phyloP scores from a whole-genome alignment of 2,329 filamentous ascomycete species.

The Trichoderma endophyticum region DNA sequence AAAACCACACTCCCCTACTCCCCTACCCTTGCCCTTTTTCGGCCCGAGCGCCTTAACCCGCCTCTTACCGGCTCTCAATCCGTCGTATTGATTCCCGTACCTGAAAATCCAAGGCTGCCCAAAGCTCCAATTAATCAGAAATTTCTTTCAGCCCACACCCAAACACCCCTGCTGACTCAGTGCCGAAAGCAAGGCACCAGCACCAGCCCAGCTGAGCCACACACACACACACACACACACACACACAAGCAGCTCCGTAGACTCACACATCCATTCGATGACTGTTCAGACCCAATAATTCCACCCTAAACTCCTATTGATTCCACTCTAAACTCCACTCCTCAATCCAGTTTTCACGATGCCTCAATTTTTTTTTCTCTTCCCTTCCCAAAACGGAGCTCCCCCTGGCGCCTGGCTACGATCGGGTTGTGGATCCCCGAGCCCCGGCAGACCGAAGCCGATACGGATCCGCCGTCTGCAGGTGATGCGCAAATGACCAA shows the following conservation, averaged over 20 bases:
- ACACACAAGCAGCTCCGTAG: neutral
- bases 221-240: neutral
- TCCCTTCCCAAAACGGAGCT: neutral
- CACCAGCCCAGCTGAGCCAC: conserved; percentile 3
- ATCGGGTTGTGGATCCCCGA: conserved; percentile 13
- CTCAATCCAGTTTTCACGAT: neutral
- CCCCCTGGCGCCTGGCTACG: neutral
- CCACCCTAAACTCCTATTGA: neutral
- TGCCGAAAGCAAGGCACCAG: neutral
- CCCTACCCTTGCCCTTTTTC: neutral
- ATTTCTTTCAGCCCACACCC: neutral
- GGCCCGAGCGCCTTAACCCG: neutral
- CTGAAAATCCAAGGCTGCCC: neutral
- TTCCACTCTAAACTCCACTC: neutral
- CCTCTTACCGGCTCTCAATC: neutral
- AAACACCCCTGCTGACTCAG: conserved; percentile 5
- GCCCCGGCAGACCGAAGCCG: neutral
- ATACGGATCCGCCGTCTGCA: conserved; percentile 8
- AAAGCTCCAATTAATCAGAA: neutral
- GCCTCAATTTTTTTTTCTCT: neutral
- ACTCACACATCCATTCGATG: neutral
- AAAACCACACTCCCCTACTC: neutral
- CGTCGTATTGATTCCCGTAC: neutral
- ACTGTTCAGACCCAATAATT: neutral
- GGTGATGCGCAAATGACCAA: neutral